Conservation (phyloP, 2,329 filamentous ascomycete species). For the Penicillium sp. region DNA sequence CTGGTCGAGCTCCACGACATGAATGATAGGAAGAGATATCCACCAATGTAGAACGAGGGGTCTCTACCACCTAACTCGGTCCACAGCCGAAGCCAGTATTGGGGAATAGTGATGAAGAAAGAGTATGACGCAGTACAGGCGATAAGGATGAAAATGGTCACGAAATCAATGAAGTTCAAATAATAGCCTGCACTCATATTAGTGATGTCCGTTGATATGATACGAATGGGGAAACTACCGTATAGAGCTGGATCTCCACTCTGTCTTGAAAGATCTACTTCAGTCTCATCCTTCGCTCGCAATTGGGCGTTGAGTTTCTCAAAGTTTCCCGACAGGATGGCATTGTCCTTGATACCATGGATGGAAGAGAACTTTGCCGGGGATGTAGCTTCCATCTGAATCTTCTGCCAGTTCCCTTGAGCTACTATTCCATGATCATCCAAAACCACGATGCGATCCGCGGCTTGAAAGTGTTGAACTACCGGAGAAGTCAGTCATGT, state of each 20-base stretch:
- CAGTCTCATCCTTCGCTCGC: conserved; percentile 1
- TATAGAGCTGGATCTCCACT: conserved; percentile 10
- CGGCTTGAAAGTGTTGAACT: background rate
- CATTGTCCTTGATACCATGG: background rate
- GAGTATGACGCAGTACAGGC: background rate
- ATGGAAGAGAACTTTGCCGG: background rate
- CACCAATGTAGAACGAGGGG: background rate
- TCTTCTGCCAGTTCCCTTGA: conserved; percentile 5
- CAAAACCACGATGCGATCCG: conserved; percentile 2
- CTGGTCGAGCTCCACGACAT: background rate
- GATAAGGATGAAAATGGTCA: background rate
- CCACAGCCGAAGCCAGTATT: conserved; percentile 10
- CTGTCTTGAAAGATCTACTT: conserved; percentile 4
- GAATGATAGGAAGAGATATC: background rate
- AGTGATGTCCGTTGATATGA: background rate
- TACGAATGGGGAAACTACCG: background rate
- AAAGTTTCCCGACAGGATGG: background rate
- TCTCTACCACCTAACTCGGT: background rate
- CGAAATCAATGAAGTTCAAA: background rate
- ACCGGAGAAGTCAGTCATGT: background rate
- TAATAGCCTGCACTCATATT: conserved; percentile 4
- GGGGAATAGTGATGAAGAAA: conserved; percentile 6
- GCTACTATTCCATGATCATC: background rate
- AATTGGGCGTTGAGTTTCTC: conserved; percentile 4
- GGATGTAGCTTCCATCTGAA: background rate